Conservation (phyloP, 495 filamentous ascomycete species). For the Daldinia concentrica region DNA sequence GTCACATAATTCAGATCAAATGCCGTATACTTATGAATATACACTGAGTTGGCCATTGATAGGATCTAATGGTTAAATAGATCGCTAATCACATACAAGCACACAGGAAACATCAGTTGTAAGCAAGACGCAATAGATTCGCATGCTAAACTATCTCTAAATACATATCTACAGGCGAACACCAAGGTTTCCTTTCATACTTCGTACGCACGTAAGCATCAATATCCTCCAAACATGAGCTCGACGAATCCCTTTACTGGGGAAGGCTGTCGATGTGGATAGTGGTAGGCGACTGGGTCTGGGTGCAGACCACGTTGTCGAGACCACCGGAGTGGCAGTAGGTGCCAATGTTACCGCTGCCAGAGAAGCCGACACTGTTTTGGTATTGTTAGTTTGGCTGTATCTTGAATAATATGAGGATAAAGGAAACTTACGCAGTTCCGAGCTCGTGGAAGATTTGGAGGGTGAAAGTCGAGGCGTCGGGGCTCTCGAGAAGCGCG, state of each 20-base stretch:
- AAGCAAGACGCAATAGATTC: neutral
- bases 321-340: constrained; percentile 29
- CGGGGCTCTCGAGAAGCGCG: constrained; percentile 2
- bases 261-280: constrained; percentile 34
- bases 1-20: no score
- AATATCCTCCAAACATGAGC: constrained; percentile 13
- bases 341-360: constrained; percentile 1
- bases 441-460: constrained; percentile 15
- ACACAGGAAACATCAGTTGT: no score
- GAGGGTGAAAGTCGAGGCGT: constrained; percentile 11
- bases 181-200: neutral
- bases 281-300: constrained; percentile 2
- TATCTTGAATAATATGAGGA: neutral
- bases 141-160: neutral
- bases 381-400: neutral
- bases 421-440: constrained; percentile 15
- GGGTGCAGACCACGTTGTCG: constrained; percentile 16
- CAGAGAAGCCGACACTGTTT: constrained; percentile 15
- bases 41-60: no score
- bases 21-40: no score
- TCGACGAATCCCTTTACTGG: constrained; percentile 31
- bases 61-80: no score
- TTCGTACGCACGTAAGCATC: constrained; percentile 10
- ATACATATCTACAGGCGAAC: neutral
- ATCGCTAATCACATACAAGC: no score